A percentile compares a stretch with the other conserved stretches of the same genome.
Evolutionary conservation across 768 basidiomycete species (phyloP).

Genomic region (Suillus clintonianus): DNA sequence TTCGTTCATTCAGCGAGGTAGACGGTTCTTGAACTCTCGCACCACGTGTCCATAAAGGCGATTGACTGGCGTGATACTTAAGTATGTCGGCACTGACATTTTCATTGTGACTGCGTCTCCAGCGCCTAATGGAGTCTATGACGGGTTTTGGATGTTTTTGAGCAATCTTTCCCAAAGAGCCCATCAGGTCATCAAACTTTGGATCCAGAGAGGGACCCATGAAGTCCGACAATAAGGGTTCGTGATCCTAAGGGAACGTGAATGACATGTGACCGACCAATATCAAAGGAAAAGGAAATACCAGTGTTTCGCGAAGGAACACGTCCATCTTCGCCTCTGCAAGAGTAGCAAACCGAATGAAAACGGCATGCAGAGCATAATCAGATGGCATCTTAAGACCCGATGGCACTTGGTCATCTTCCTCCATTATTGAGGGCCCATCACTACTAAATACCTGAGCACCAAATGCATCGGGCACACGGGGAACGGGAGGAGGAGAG

Average conservation of each 20-base stretch:
- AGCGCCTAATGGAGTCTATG: constrained; percentile 83
- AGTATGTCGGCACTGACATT: constrained; percentile 44
- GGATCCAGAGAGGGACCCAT: constrained; percentile 75
- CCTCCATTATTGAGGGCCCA: constrained; percentile 53
- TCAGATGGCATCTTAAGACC: constrained; percentile 85
- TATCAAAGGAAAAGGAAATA: constrained; percentile 37
- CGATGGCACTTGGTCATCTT: constrained; percentile 67
- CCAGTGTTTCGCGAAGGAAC: constrained; percentile 69
- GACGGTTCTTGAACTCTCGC: constrained; percentile 47
- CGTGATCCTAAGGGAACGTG: constrained; percentile 55
- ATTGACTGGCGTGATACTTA: constrained; percentile 44
- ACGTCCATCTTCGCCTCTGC: constrained; percentile 80
- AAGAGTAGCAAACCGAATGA: constrained; percentile 79
- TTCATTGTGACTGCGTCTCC: constrained; percentile 79
- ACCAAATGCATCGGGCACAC: constrained; percentile 65
- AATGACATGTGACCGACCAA: neutral
- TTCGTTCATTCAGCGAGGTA: constrained; percentile 64
- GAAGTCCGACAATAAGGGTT: constrained; percentile 62
- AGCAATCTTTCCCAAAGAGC: constrained; percentile 82
- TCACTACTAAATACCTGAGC: constrained; percentile 47
- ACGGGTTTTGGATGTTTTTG: constrained; percentile 84
- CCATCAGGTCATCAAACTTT: constrained; percentile 83
- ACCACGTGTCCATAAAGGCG: constrained; percentile 30
- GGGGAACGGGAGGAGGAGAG: constrained; percentile 79
- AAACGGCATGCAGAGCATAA: constrained; percentile 85